A percentile compares a stretch with the other conserved stretches of the same genome.
These are phyloP conservation scores for Apiotrichum mycotoxinovorans DNA, from an alignment of 1,284 basidiomycete genomes.

Conservation along the genomic window DNA sequence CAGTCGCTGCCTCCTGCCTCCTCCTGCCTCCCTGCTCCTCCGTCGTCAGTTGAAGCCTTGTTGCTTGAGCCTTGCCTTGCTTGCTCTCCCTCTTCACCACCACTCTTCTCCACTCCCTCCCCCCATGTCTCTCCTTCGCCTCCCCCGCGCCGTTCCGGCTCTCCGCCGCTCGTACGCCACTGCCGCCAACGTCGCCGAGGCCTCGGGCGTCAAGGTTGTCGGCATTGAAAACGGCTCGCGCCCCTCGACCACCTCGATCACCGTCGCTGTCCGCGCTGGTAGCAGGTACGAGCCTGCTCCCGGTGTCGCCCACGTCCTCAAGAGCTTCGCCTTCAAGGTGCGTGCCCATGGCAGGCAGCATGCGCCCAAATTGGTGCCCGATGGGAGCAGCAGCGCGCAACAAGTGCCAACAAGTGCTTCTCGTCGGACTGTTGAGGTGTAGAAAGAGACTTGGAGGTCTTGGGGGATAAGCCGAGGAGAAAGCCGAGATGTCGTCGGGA, in stretches of 20 bases:
- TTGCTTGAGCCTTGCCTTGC: not conserved
- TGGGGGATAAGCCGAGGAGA: conserved; percentile 2
- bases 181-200: conserved; percentile 69
- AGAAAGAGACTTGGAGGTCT: not conserved
- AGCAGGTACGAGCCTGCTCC: conserved; percentile 78
- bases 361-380: not conserved
- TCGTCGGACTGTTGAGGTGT: too few species aligned
- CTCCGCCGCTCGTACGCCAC: conserved; percentile 24
- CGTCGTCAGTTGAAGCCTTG: not conserved
- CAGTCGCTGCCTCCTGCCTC: not conserved
- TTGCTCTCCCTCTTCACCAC: not conserved
- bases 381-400: too few species aligned
- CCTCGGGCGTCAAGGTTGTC: conserved; percentile 76
- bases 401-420: too few species aligned
- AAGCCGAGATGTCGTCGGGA: not conserved
- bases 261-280: conserved; percentile 86
- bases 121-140: conserved; percentile 24
- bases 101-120: conserved; percentile 13
- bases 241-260: conserved; percentile 71
- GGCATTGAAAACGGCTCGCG: conserved; percentile 69
- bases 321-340: conserved; percentile 97
- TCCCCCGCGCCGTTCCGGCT: conserved; percentile 22
- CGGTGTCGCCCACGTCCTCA: conserved; percentile 84
- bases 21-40: not conserved
- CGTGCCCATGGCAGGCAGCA: conserved; percentile 15